phyloP scores from a whole-genome alignment of 2,329 filamentous ascomycete genomes.

The Fusarium succisae region DNA sequence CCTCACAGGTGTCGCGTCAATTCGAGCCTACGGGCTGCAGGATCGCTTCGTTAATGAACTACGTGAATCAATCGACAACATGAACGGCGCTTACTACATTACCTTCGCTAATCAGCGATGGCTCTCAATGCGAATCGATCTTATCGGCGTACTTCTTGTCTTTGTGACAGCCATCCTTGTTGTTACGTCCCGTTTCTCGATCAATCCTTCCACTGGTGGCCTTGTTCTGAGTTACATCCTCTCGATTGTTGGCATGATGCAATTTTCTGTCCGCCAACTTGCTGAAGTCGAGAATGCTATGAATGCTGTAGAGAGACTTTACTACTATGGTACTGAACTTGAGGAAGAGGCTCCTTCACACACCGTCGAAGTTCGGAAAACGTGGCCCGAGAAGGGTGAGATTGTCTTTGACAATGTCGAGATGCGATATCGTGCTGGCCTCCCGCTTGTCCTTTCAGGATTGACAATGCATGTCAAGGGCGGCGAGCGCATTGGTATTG shows the following conservation, averaged over 20 bases:
- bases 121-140: slow-evolving; percentile 85
- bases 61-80: slow-evolving; percentile 80
- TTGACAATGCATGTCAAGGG: slow-evolving; percentile 76
- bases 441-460: slow-evolving; percentile 78
- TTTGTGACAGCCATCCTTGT: slow-evolving; percentile 91
- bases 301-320: slow-evolving; percentile 92
- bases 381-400: slow-evolving; percentile 89
- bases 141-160: slow-evolving; percentile 84
- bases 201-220: slow-evolving; percentile 85
- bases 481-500: slow-evolving; percentile 83
- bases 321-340: slow-evolving; percentile 87
- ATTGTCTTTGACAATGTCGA: slow-evolving; percentile 79
- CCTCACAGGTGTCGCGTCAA: slow-evolving; percentile 82
- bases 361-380: slow-evolving; percentile 73
- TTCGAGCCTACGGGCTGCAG: slow-evolving; percentile 87
- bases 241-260: slow-evolving; percentile 92
- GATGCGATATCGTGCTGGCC: slow-evolving; percentile 78
- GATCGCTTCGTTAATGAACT: slow-evolving; percentile 77
- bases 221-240: slow-evolving; percentile 94
- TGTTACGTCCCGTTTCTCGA: slow-evolving; percentile 87
- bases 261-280: slow-evolving; percentile 92
- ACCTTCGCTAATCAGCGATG: slow-evolving; percentile 97
- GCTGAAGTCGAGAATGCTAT: slow-evolving; percentile 98
- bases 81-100: slow-evolving; percentile 94
- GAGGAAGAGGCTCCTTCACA: slow-evolving; percentile 90